phyloP scores from a whole-genome alignment of 1,139 yeast genomes.

The Yamadazyma epiphylla region DNA sequence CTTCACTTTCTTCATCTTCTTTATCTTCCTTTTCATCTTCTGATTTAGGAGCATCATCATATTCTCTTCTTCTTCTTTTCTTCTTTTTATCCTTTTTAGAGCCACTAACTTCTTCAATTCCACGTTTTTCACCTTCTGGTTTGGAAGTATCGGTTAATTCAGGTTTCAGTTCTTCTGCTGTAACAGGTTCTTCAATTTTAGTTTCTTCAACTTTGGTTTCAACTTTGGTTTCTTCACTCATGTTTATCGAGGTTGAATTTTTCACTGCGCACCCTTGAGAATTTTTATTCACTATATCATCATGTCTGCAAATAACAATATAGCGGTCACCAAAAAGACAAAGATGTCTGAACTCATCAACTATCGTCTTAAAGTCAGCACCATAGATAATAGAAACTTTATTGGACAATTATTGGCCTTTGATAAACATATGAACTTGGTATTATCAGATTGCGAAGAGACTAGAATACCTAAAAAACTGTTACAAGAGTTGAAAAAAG shows the following conservation, averaged over 20 bases:
- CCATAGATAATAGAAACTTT: conserved; percentile 71
- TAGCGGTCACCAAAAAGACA: conserved; percentile 34
- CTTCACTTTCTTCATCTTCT: conserved; percentile 48
- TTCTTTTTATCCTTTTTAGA: conserved; percentile 32
- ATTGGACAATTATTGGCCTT: conserved; percentile 83
- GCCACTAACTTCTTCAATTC: conserved; percentile 13
- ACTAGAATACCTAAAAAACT: conserved; percentile 69
- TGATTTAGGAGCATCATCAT: conserved; percentile 46
- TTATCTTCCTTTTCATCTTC: conserved; percentile 49
- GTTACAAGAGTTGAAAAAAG: conserved; percentile 33
- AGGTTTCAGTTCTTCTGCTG: conserved; percentile 2
- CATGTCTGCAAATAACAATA: conserved; percentile 15
- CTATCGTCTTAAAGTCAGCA: conserved; percentile 67
- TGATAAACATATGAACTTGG: conserved; percentile 86
- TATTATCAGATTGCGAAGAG: conserved; percentile 82
- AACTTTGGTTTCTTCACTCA: conserved; percentile 3
- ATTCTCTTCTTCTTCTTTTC: conserved; percentile 40
- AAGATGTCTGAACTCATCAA: conserved; percentile 68
- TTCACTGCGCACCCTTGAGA: conserved; percentile 1
- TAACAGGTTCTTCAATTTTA: conserved; percentile 3
- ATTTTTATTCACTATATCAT: neutral
- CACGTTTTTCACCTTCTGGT: conserved; percentile 13
- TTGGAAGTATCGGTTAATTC: conserved; percentile 6
- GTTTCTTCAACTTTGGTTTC: conserved; percentile 6
- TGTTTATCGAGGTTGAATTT: conserved; percentile 1